Base-by-base conservation (phyloP, 495 filamentous ascomycete species). In the Aspergillus avenaceus region DNA sequence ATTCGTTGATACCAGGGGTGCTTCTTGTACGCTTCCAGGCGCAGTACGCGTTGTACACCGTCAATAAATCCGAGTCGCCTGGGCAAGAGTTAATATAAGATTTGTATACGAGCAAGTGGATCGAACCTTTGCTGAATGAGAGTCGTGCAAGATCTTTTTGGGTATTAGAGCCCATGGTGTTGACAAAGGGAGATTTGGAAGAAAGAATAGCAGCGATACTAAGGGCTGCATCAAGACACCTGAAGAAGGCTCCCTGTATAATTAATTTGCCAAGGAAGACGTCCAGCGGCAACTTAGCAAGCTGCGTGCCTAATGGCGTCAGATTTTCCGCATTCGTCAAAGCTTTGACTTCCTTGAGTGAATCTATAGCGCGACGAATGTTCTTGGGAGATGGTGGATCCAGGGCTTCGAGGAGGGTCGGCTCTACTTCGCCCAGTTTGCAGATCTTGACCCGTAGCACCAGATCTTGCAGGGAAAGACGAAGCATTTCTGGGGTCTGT, bases 381-480 rank as follows among this genome's bases (percentile, higher is more conserved):
- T 97, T 98, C 67, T 88, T 95, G 0, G 86, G 77, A 2, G 84
- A 89, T 0, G 93, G 93, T 0, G 92, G 86, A 62, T 98, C 93
- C 16, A 97, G 72, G 7, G 93, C 93, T 65, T 93, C 81, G n/a
- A 85, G 78, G 5, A 98, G 76, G 0, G 90, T 95, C 53, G 90
- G 79, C 59, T 96, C 92, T 43, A 97, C 91, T 41, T 85, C 83
- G 3, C 93, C 93, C 42, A 98, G 78, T 59, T 91, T 93, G 71
- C 91, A 98, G 28, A 95, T 93, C 70, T 98, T 98, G 54, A 97
- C 90, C n/a, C 93, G 84, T 54, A 98, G 84, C 8, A 91, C 88
- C 3, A 97, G 79, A 56, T 98, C 93, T 68, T 97, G 92, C 8
- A 98, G 70, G 0, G 91, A 96, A 5, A 98, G 77, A 2, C 93